Percentiles rank a stretch among this genome's conserved stretches.
phyloP scores from a whole-genome alignment of 768 basidiomycete genomes.

The Rhodotorula kratochvilovae region DNA sequence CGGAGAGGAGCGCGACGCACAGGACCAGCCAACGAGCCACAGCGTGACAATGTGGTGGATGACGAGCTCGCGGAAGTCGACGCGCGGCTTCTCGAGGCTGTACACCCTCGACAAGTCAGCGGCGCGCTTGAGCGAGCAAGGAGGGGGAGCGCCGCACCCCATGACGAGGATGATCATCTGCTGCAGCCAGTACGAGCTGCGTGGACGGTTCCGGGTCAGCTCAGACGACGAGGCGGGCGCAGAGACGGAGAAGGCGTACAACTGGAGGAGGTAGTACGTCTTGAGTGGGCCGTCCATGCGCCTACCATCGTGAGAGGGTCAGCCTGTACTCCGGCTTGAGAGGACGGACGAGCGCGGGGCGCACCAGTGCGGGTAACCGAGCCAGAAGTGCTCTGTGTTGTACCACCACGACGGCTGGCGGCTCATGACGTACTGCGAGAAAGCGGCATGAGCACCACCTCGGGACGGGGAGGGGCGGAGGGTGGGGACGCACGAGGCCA shows the following conservation, averaged over 20 bases:
- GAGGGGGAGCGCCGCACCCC: constrained; percentile 42
- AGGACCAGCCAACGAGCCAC: constrained; percentile 79
- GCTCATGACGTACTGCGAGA: constrained; percentile 70
- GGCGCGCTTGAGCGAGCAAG: not conserved
- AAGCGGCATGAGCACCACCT: not conserved
- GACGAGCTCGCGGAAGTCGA: constrained; percentile 81
- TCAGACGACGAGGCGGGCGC: not conserved
- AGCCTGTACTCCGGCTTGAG: not conserved
- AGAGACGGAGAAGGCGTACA: constrained; percentile 40
- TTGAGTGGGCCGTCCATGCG: constrained; percentile 80
- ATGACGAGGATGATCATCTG: constrained; percentile 80
- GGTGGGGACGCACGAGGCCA: constrained; percentile 61
- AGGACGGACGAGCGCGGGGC: not conserved
- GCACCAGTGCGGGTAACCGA: constrained; percentile 49
- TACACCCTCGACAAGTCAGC: not conserved
- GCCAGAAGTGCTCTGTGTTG: constrained; percentile 76
- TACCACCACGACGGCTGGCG: constrained; percentile 81
- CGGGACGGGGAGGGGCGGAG: not conserved
- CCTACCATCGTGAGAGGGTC: constrained; percentile 50
- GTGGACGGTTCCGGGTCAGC: not conserved
- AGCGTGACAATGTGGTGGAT: constrained; percentile 89
- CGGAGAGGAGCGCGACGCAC: constrained; percentile 41
- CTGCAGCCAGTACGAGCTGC: constrained; percentile 80
- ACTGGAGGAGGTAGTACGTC: constrained; percentile 87
- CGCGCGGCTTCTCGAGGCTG: constrained; percentile 82